Percentiles rank a stretch among this genome's conserved stretches.
Evolutionary conservation across 176 grass and related monocot species (phyloP).

Genomic region (Neostapfia colusana): DNA sequence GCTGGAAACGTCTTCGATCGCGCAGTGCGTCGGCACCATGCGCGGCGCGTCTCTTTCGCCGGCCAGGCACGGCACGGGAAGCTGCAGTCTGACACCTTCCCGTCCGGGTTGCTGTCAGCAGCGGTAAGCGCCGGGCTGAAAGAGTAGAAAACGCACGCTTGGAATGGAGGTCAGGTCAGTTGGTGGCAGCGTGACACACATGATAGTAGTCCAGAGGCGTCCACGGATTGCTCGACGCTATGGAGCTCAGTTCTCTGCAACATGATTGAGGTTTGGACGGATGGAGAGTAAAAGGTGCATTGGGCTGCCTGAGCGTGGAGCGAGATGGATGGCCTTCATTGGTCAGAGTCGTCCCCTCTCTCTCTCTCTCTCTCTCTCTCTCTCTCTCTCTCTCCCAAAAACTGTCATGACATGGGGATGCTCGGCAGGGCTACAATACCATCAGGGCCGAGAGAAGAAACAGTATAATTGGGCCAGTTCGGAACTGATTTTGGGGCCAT

Average conservation of each 20-base stretch:
- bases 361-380: no score
- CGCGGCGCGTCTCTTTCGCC: conserved; percentile 3
- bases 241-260: neutral
- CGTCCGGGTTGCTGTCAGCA: neutral
- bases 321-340: neutral
- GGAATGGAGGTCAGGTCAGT: neutral
- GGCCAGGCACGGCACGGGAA: neutral
- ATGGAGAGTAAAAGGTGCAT: neutral
- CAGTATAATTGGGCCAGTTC: neutral
- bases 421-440: no score
- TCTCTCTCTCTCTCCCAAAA: no score
- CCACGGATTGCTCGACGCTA: neutral
- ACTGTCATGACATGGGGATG: no score
- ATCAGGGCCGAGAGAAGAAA: neutral
- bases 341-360: no score
- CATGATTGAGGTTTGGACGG: conserved; percentile 4
- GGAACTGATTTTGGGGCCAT: no score
- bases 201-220: conserved; percentile 4
- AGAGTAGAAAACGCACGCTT: neutral
- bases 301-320: neutral
- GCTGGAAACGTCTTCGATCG: neutral
- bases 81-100: conserved; percentile 2
- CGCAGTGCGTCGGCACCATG: conserved; percentile 14
- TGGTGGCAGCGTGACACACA: conserved; percentile 7
- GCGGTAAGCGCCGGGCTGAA: neutral